A percentile compares a stretch with the other conserved stretches of the same genome.
Evolutionary conservation across 1,139 yeast genomes (phyloP).

Genomic region (Suhomyces kunorum): DNA sequence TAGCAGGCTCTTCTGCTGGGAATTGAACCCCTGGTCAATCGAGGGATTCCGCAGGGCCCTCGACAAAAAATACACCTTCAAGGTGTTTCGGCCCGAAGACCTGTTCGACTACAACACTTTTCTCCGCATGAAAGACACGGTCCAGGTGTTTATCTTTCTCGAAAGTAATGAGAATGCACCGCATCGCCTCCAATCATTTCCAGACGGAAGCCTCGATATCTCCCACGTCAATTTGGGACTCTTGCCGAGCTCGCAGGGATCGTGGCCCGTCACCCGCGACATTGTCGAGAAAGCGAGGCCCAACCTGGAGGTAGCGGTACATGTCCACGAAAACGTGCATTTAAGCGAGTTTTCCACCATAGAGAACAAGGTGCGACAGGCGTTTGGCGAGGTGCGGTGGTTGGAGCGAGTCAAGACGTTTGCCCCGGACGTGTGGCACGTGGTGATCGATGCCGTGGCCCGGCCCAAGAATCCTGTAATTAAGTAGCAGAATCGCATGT

Average conservation of each 20-base stretch:
- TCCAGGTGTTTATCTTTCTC: slow-evolving; percentile 46
- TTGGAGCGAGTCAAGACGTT: slow-evolving; percentile 73
- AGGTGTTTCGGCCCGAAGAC: slow-evolving; percentile 34
- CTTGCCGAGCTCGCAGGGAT: slow-evolving; percentile 64
- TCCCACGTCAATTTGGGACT: slow-evolving; percentile 77
- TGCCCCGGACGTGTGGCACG: slow-evolving; percentile 86
- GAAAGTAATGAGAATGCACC: slow-evolving; percentile 61
- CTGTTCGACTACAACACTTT: slow-evolving; percentile 23
- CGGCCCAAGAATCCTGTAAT: not conserved
- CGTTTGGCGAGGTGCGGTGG: slow-evolving; percentile 26
- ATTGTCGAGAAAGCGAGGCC: slow-evolving; percentile 13
- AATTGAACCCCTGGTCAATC: slow-evolving; percentile 81
- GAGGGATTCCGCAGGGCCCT: slow-evolving; percentile 68
- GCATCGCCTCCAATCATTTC: slow-evolving; percentile 38
- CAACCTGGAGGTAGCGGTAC: slow-evolving; percentile 9
- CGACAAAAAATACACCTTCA: slow-evolving; percentile 44
- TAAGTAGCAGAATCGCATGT: not conserved
- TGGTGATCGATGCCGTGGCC: slow-evolving; percentile 55
- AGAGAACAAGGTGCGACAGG: slow-evolving; percentile 10
- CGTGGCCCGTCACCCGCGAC: slow-evolving; percentile 55
- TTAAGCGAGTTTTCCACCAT: slow-evolving; percentile 42
- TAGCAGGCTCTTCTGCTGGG: slow-evolving; percentile 68
- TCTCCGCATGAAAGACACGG: slow-evolving; percentile 8
- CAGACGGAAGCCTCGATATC: slow-evolving; percentile 25
- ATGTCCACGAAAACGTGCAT: slow-evolving; percentile 67